Evolutionary conservation across 106 monocot genomes (phyloP), one percentile per base, ranked within the genome.

Genomic region (Dioscorea alata): DNA sequence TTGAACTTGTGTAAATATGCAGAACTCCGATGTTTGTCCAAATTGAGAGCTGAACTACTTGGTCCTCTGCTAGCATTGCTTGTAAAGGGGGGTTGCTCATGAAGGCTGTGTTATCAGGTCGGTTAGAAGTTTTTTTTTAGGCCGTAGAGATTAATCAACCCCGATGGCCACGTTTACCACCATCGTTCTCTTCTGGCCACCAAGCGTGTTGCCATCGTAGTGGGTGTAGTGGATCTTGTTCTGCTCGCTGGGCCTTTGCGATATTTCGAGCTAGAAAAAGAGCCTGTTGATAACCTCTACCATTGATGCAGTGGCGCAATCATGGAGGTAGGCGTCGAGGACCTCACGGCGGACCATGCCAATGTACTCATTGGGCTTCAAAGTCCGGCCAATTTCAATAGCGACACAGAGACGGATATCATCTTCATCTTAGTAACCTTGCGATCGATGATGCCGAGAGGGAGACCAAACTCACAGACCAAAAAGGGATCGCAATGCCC

Each of bases 291-390:
- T 64, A 23, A 97, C 82, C 15, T 71, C 64, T 19, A 89, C 89
- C 15, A 89, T 89, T 21, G 78, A 80, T 5, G 63, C 69, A 13
- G 68, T 42, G 18, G 96, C 92, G 48, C 89, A 81, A 19, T 71
- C 76, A 0, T 89, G 71, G 25, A 97, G 84, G 80, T 84, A 83
- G 17, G 75, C 84, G 73, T 97, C 89, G 57, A 97, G 86, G 12
- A 97, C 88, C 86, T 97, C 96, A 7, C 92, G 81, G 16, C 96
- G 71, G n/a, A 97, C 84, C 96, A 97, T 97, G 61, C 96, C 91
- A 57, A 96, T 96, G 86, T 88, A 96, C 89, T 96, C 96, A 63
- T 89, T 60, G 14, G 91, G 91, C 70, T 74, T 84, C 28, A 96
- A 71, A 2, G 91, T 96, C 20, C 86, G 76, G 31, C 96, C 91